Evolutionary conservation across 202 grass and related monocot species (phyloP).

Genomic region (Bolboschoenoplectus hybrid): DNA sequence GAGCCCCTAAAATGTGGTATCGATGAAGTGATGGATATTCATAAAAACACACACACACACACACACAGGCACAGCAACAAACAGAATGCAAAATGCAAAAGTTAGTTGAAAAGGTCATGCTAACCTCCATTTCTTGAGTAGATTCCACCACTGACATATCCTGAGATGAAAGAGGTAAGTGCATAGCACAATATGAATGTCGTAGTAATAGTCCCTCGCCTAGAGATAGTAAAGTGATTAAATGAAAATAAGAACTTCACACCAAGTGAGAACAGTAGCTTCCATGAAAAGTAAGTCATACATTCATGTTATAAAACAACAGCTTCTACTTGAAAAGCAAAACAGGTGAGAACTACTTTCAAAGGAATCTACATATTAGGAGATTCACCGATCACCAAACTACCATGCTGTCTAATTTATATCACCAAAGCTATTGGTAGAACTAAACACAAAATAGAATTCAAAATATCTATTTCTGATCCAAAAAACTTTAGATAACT

Average conservation of each 20-base stretch:
- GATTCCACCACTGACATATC: slow-evolving; percentile 76
- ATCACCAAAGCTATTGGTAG: not conserved
- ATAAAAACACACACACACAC: slow-evolving; percentile 26
- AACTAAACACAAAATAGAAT: not conserved
- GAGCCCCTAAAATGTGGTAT: not conserved
- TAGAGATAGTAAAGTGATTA: slow-evolving; percentile 39
- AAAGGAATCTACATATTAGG: slow-evolving; percentile 14
- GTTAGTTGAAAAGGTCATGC: slow-evolving; percentile 22
- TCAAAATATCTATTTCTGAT: not conserved
- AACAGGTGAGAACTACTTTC: not conserved
- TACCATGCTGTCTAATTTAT: not conserved
- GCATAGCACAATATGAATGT: slow-evolving; percentile 98
- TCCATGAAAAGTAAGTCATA: not conserved
- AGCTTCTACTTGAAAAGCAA: not conserved
- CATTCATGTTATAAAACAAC: not conserved
- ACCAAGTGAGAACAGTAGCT: not conserved
- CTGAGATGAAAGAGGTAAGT: slow-evolving; percentile 96
- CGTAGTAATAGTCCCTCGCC: slow-evolving; percentile 87
- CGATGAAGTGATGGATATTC: not conserved
- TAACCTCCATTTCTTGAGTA: slow-evolving; percentile 89
- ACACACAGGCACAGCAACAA: slow-evolving; percentile 7
- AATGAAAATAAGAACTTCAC: not conserved
- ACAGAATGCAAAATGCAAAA: slow-evolving; percentile 33
- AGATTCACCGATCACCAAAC: not conserved
- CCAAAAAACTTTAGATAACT: not conserved